A percentile compares a stretch with the other conserved stretches of the same genome.
These are phyloP conservation scores for Suaeda aralocaspica DNA, from an alignment of 148 eudicot genomes.

Conservation along the genomic window DNA sequence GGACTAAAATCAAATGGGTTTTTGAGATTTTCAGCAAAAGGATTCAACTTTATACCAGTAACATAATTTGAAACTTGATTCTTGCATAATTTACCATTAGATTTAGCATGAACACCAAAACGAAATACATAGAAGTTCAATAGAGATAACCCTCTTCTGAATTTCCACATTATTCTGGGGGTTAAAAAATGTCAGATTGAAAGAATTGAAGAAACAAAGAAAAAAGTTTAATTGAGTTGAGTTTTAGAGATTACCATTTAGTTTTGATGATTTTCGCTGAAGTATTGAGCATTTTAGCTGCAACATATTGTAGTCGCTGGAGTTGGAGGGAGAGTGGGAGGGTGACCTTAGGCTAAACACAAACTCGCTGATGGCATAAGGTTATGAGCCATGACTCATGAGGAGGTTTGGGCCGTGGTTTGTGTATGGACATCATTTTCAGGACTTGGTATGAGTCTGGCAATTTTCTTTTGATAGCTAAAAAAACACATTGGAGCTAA, in stretches of 20 bases:
- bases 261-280: not conserved
- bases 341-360: too few species aligned
- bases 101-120: conserved; percentile 12
- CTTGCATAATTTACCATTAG: conserved; percentile 16
- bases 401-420: too few species aligned
- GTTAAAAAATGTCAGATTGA: too few species aligned
- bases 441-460: too few species aligned
- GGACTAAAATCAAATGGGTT: conserved; percentile 13
- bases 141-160: conserved; percentile 37
- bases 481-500: too few species aligned
- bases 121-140: conserved; percentile 20
- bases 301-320: too few species aligned
- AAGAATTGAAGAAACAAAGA: not conserved
- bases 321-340: too few species aligned
- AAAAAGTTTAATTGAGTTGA: not conserved
- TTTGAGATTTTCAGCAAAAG: conserved; percentile 3
- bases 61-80: conserved; percentile 21
- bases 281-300: not conserved
- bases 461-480: too few species aligned
- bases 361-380: too few species aligned
- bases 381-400: too few species aligned
- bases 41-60: conserved; percentile 5
- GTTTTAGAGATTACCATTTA: not conserved
- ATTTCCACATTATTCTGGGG: conserved; percentile 25
- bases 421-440: too few species aligned